phyloP scores from a whole-genome alignment of 352 stramenopile genomes.

The Blastocystis sp. region DNA sequence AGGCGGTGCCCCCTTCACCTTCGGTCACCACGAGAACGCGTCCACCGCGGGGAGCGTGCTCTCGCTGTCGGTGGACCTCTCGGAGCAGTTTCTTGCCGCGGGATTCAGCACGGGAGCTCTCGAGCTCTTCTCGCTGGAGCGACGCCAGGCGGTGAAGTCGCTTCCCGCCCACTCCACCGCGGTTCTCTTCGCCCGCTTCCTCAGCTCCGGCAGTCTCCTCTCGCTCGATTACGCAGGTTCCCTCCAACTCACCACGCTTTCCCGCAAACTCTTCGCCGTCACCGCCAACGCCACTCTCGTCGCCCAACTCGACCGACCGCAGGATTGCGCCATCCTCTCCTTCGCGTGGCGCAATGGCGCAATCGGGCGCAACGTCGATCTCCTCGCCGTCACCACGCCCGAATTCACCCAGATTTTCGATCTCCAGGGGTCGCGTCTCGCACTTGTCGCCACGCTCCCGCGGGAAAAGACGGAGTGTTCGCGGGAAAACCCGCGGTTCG shows the following conservation, averaged over 20 bases:
- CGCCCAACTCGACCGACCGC: background rate
- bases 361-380: background rate
- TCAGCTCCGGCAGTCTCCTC: background rate
- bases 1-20: background rate
- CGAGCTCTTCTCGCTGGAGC: background rate
- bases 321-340: conserved; percentile 1
- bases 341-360: background rate
- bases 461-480: background rate
- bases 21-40: background rate
- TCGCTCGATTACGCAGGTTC: conserved; percentile 9
- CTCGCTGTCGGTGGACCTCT: background rate
- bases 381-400: background rate
- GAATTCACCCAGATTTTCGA: background rate
- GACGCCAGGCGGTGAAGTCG: background rate
- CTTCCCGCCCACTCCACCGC: background rate
- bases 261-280: background rate
- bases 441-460: background rate
- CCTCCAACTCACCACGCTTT: background rate
- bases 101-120: background rate
- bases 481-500: background rate
- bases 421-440: background rate
- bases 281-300: background rate
- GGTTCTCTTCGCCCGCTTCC: conserved; percentile 7
- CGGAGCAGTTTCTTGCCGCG: background rate
- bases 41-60: background rate